Conservation (phyloP, 495 filamentous ascomycete genomes). For the Daldinia concentrica region DNA sequence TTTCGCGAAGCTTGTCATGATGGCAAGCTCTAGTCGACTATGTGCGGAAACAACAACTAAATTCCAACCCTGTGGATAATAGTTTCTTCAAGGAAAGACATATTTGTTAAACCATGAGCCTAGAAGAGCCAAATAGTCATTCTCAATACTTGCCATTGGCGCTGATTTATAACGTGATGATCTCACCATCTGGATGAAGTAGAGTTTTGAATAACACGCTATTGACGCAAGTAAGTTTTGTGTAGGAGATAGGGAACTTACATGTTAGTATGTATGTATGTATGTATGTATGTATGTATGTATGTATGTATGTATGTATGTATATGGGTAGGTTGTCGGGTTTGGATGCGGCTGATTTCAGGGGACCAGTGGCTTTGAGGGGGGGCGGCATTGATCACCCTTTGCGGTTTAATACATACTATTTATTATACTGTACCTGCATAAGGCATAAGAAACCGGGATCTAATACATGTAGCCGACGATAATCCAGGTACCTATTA, state of each 20-base stretch:
- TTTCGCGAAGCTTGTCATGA: constrained; percentile 25
- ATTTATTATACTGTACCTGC: constrained; percentile 5
- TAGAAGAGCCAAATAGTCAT: background rate
- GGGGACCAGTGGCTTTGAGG: background rate
- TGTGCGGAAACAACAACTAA: background rate
- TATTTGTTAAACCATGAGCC: constrained; percentile 6
- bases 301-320: too few relatives aligned
- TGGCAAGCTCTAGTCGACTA: constrained; percentile 12
- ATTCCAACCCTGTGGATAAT: background rate
- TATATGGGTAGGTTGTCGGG: background rate
- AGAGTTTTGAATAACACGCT: constrained; percentile 1
- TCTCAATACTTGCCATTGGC: constrained; percentile 9
- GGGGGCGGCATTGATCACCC: background rate
- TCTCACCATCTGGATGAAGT: constrained; percentile 18
- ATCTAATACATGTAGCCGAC: background rate
- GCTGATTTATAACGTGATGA: constrained; percentile 24
- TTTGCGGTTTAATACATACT: background rate
- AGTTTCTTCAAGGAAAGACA: background rate
- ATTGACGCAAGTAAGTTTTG: background rate
- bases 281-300: too few relatives aligned
- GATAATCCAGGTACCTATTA: constrained; percentile 3
- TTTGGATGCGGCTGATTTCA: constrained; percentile 33
- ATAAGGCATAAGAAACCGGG: background rate
- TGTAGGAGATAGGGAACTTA: background rate
- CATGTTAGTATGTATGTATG: background rate